Conservation (phyloP, 352 stramenopile genomes). For the Phytopythium kandeliae region DNA sequence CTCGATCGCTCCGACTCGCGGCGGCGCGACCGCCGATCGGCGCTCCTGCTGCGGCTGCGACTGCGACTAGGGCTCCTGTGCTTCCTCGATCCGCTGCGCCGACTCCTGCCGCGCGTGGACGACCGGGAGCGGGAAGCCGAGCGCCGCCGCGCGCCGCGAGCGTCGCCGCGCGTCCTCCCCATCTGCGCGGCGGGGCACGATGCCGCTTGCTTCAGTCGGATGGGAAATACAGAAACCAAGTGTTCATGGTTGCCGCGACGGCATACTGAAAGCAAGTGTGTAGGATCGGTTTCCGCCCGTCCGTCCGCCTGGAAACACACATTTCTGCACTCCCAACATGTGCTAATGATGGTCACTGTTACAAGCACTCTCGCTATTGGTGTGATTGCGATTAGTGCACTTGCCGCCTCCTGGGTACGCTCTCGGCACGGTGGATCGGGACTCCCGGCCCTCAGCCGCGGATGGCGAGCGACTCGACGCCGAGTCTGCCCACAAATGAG, state of each 20-base stretch:
- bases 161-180: background rate
- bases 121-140: slow-evolving; percentile 1
- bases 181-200: background rate
- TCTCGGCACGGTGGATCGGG: too few species aligned
- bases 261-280: too few species aligned
- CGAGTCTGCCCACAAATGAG: slow-evolving; percentile 3
- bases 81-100: background rate
- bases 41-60: background rate
- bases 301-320: too few species aligned
- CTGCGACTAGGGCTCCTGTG: slow-evolving; percentile 1
- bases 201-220: background rate
- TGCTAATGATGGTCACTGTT: too few species aligned
- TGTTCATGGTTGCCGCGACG: too few species aligned
- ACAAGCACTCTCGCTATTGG: too few species aligned
- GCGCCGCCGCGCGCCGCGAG: background rate
- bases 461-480: too few species aligned
- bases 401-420: too few species aligned
- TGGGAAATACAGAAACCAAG: background rate
- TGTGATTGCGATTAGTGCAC: too few species aligned
- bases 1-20: slow-evolving; percentile 2
- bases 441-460: too few species aligned
- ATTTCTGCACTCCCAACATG: too few species aligned
- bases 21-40: background rate
- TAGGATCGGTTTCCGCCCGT: background rate
- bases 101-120: background rate